Conservation (phyloP, 768 basidiomycete species). For the Suillus alpinus region DNA sequence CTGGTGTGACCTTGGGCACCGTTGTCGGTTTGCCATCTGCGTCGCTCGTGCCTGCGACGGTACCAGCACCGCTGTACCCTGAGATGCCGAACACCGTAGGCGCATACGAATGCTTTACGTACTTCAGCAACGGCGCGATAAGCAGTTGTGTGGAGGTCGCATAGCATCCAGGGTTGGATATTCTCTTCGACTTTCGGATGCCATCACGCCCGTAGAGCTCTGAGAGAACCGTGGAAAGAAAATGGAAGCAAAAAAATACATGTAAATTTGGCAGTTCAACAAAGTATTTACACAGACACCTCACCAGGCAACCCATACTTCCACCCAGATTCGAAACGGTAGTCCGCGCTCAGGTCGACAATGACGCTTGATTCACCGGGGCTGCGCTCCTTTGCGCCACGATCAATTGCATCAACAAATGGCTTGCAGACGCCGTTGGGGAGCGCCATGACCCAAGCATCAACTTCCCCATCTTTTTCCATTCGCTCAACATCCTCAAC, state of each 20-base stretch:
- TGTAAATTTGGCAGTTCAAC: slow-evolving; percentile 35
- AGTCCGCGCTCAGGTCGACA: slow-evolving; percentile 92
- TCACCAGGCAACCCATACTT: slow-evolving; percentile 99
- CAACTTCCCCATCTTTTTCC: slow-evolving; percentile 88
- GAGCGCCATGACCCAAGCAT: slow-evolving; percentile 98
- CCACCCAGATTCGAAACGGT: slow-evolving; percentile 93
- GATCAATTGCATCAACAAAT: slow-evolving; percentile 92
- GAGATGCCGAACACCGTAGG: slow-evolving; percentile 92
- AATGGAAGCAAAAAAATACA: slow-evolving; percentile 29
- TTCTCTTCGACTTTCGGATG: slow-evolving; percentile 72
- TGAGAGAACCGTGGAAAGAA: slow-evolving; percentile 31
- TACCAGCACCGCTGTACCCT: slow-evolving; percentile 95
- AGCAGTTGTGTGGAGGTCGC: slow-evolving; percentile 92
- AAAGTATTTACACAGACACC: slow-evolving; percentile 44
- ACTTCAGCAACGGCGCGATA: slow-evolving; percentile 80
- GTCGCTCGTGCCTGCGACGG: slow-evolving; percentile 62
- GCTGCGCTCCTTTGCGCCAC: slow-evolving; percentile 57
- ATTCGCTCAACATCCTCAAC: slow-evolving; percentile 77
- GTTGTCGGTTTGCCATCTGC: slow-evolving; percentile 69
- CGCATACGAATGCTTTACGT: slow-evolving; percentile 53
- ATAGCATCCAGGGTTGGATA: slow-evolving; percentile 98
- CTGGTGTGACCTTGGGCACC: slow-evolving; percentile 77
- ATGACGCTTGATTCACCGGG: slow-evolving; percentile 64
- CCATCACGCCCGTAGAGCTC: slow-evolving; percentile 81
- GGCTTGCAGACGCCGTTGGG: slow-evolving; percentile 98